A percentile compares a stretch with the other conserved stretches of the same genome.
Evolutionary conservation across 129 eudicot species (phyloP).

Genomic region (Glebionis coronaria): DNA sequence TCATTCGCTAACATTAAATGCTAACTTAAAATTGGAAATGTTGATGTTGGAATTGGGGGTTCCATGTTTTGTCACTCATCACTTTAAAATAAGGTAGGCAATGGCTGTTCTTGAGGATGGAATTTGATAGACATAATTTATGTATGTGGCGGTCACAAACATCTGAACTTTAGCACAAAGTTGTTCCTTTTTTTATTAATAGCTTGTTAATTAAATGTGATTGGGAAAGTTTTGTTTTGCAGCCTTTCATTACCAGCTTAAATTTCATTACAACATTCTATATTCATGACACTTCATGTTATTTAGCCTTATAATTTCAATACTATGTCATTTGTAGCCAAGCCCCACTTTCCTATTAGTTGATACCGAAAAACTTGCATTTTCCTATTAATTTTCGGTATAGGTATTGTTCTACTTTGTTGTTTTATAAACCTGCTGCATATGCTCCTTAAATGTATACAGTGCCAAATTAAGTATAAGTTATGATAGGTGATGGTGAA

Average conservation of each 20-base stretch:
- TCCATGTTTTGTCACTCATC: background rate
- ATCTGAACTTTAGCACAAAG: background rate
- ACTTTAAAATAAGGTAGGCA: background rate
- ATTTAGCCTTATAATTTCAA: too few relatives aligned
- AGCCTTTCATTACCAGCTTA: too few relatives aligned
- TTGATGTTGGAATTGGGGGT: background rate
- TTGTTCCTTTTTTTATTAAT: background rate
- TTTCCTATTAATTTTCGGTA: too few relatives aligned
- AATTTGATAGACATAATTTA: background rate
- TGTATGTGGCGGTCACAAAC: background rate
- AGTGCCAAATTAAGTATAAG: background rate
- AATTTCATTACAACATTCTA: too few relatives aligned
- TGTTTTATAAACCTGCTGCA: too few relatives aligned
- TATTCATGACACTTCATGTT: too few relatives aligned
- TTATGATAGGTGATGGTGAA: background rate
- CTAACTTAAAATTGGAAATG: background rate
- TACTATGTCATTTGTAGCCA: too few relatives aligned
- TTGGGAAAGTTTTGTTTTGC: too few relatives aligned
- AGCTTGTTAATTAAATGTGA: background rate
- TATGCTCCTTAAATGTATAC: too few relatives aligned
- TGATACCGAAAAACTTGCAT: too few relatives aligned
- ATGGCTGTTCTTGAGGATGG: background rate
- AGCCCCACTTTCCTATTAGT: too few relatives aligned
- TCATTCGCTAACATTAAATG: background rate
- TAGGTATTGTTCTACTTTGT: too few relatives aligned